Evolutionary conservation across 2,329 filamentous ascomycete genomes (phyloP).

Genomic region (Tolypocladium guangdongense): DNA sequence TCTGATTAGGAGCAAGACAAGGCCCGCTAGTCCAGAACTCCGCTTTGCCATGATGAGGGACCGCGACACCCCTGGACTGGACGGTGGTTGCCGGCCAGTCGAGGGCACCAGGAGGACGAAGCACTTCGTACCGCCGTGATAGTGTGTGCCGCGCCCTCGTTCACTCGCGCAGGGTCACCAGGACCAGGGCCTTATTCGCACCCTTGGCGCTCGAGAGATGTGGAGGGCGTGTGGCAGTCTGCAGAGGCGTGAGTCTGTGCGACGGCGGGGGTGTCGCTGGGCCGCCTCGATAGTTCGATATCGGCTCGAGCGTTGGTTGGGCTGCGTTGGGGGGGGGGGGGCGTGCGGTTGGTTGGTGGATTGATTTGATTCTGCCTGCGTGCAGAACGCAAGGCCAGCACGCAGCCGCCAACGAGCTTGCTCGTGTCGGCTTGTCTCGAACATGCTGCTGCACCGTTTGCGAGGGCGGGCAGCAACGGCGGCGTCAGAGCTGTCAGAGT

Average conservation of each 20-base stretch:
- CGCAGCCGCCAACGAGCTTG: no score
- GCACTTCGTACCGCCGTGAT: neutral
- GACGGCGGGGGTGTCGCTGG: neutral
- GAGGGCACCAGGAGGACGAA: no score
- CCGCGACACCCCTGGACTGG: neutral
- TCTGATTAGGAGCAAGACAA: neutral
- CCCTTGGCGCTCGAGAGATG: no score
- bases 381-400: conserved; percentile 1
- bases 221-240: no score
- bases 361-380: neutral
- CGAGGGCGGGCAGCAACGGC: no score
- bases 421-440: no score
- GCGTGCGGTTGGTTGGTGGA: no score
- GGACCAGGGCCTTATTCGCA: neutral
- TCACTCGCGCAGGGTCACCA: neutral
- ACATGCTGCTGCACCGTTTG: no score
- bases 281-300: neutral
- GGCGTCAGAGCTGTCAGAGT: no score
- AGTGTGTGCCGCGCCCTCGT: no score
- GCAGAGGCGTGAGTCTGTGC: no score
- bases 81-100: neutral
- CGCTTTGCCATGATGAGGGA: neutral
- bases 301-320: neutral
- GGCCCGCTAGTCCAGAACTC: neutral
- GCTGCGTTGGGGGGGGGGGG: neutral